Evolutionary conservation across 768 basidiomycete species (phyloP), one percentile per base, ranked within the genome.

Genomic region (Tulasnella sp.): DNA sequence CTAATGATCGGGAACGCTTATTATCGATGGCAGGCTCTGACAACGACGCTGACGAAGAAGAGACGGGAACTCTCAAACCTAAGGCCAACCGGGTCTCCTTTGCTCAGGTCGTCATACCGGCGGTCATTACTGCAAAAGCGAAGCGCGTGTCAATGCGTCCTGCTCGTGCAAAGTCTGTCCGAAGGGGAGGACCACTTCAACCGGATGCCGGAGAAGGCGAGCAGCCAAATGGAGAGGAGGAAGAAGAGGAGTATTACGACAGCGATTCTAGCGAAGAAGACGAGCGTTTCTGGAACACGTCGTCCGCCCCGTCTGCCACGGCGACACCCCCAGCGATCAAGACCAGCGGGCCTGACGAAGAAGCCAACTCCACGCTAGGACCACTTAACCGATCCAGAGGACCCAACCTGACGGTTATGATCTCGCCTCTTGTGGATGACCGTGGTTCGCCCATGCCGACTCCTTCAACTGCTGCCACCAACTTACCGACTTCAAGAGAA

Each of bases 401-500:
- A 31, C 79, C 79, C 12, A 80, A 42, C 34, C 46, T 80, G n/a
- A 74, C 79, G 24, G 24, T 80, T 3, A 42, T 20, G 14, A 80
- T 80, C 37, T 31, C 69, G 40, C 79, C 79, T 18, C 24, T 75
- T 4, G 74, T 54, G 7, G 74, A 80, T 24, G 72, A 60, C 22
- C 79, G 58, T 79, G 81, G 37, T 82, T 84, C 58, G 75, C 78
- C 41, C 81, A 83, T 79, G 77, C 79, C 74, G 18, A 48, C 80
- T 20, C 54, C 81, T 0, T 77, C 24, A 72, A 40, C 77, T 1
- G 58, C 11, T 8, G 34, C 50, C 3, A 78, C 77, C 40, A 42
- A 78, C 41, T n/a, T 58, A 22, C 34, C 77, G 83, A 83, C 50
- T 82, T 83, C 48, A 84, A 82, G 28, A 83, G 84, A 72, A 82